Conservation (phyloP, 306 rosid genomes). For the Ziziphus jujuba region DNA sequence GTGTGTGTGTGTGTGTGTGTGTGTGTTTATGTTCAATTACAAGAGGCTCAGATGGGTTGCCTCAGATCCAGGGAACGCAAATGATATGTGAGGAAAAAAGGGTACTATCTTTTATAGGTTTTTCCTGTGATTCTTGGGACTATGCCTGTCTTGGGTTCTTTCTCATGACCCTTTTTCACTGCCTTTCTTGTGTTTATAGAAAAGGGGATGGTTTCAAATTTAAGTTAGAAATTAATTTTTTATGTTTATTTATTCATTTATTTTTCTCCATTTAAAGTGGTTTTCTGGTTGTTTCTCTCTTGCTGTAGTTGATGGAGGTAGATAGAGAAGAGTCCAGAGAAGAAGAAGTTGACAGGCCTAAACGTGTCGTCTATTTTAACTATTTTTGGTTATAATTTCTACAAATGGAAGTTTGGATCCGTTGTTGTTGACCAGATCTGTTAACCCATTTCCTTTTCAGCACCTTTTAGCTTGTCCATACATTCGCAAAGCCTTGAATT, state of each 20-base stretch:
- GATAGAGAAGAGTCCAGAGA: slow-evolving; percentile 46
- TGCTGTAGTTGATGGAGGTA: slow-evolving; percentile 47
- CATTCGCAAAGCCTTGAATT: slow-evolving; percentile 43
- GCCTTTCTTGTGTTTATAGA: slow-evolving; percentile 56
- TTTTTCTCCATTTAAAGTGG: slow-evolving; percentile 33
- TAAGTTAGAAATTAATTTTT: slow-evolving; percentile 21
- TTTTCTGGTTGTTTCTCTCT: slow-evolving; percentile 52
- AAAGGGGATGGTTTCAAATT: slow-evolving; percentile 51
- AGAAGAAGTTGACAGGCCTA: slow-evolving; percentile 48
- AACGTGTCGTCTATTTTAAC: slow-evolving; percentile 24
- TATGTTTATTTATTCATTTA: slow-evolving; percentile 15
- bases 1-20: no score
- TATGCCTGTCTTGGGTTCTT: slow-evolving; percentile 56
- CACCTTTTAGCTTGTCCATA: slow-evolving; percentile 47
- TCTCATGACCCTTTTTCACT: slow-evolving; percentile 56
- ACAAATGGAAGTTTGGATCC: slow-evolving; percentile 51
- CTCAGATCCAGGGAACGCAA: slow-evolving; percentile 90
- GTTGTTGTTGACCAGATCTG: slow-evolving; percentile 90
- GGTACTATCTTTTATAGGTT: slow-evolving; percentile 50
- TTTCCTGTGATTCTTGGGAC: slow-evolving; percentile 86
- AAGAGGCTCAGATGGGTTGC: slow-evolving; percentile 67
- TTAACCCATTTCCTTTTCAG: slow-evolving; percentile 45
- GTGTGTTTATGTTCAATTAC: slow-evolving; percentile 35
- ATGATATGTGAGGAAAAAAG: slow-evolving; percentile 33
- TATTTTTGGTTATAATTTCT: slow-evolving; percentile 40